phyloP scores from a whole-genome alignment of 371 early-diverging fungal species.

The Mycotypha africana region DNA sequence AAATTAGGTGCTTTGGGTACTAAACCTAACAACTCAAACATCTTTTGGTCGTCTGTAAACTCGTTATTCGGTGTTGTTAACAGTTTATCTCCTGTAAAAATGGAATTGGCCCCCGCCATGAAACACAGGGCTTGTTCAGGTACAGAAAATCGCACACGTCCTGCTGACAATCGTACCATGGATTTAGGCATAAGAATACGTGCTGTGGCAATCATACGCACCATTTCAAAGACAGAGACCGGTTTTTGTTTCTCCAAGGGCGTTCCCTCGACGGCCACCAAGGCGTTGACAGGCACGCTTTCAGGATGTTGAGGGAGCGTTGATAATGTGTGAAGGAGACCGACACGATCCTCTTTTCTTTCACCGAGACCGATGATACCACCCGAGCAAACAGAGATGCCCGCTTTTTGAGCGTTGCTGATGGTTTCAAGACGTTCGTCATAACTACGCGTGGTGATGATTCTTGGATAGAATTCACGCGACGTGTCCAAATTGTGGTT shows the following conservation, averaged over 20 bases:
- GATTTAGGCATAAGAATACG: constrained; percentile 82
- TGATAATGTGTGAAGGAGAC: constrained; percentile 72
- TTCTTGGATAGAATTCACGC: constrained; percentile 80
- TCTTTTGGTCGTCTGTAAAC: constrained; percentile 64
- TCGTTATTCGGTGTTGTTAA: constrained; percentile 85
- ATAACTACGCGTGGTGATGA: constrained; percentile 80
- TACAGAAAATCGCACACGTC: constrained; percentile 71
- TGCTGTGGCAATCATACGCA: constrained; percentile 84
- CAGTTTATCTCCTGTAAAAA: constrained; percentile 84
- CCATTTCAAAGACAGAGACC: constrained; percentile 84
- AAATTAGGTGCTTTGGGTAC: constrained; percentile 70
- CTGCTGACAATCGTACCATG: constrained; percentile 85
- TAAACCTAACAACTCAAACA: constrained; percentile 71
- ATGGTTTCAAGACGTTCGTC: constrained; percentile 81
- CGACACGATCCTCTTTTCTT: constrained; percentile 69
- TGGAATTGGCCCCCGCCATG: constrained; percentile 85
- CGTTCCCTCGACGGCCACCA: constrained; percentile 80
- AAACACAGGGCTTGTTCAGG: constrained; percentile 81
- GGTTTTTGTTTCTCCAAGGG: constrained; percentile 78
- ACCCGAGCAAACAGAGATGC: constrained; percentile 86
- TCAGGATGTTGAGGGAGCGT: constrained; percentile 80
- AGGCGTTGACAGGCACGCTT: constrained; percentile 79
- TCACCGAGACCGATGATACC: constrained; percentile 89
- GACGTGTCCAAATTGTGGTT: constrained; percentile 89
- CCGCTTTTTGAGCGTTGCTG: constrained; percentile 72